These are phyloP conservation scores for Rutstroemia sp. DNA, from an alignment of 2,329 filamentous ascomycete genomes.

Conservation along the genomic window DNA sequence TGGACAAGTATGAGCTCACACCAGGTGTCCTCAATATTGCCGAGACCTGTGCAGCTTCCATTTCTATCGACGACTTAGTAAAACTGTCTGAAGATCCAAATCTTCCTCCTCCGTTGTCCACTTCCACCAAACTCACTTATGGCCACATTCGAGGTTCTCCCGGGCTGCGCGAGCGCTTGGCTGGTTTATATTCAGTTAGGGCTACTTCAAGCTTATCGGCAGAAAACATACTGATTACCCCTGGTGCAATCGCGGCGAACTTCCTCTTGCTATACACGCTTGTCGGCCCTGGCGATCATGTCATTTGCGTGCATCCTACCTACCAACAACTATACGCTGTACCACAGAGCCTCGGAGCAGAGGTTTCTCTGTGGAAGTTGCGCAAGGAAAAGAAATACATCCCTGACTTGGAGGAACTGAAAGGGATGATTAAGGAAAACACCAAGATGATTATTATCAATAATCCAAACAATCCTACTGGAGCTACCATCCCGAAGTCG, in stretches of 20 bases:
- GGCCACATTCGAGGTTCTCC: constrained; percentile 64
- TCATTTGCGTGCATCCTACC: constrained; percentile 79
- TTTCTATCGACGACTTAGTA: constrained; percentile 63
- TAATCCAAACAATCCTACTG: constrained; percentile 80
- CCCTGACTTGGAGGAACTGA: constrained; percentile 59
- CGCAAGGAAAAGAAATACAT: constrained; percentile 57
- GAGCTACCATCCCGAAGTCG: constrained; percentile 56
- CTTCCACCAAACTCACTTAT: constrained; percentile 59
- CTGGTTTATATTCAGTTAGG: constrained; percentile 55
- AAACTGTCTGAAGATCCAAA: constrained; percentile 49
- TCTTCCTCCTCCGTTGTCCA: constrained; percentile 36
- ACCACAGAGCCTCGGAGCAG: constrained; percentile 65
- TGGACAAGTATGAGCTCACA: constrained; percentile 52
- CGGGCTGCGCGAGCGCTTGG: constrained; percentile 55
- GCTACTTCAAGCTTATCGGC: constrained; percentile 36
- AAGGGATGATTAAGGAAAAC: constrained; percentile 55
- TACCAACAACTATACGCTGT: constrained; percentile 80
- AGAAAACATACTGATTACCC: constrained; percentile 67
- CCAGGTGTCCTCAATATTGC: constrained; percentile 61
- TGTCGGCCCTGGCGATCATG: constrained; percentile 68
- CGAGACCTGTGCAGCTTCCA: constrained; percentile 70
- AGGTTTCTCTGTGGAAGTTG: constrained; percentile 71
- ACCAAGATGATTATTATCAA: constrained; percentile 66
- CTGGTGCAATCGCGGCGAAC: constrained; percentile 80
- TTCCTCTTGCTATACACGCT: constrained; percentile 70